Evolutionary conservation across 257 asterid genomes (phyloP), one percentile per base, ranked within the genome.

Genomic region (Anisodus acutangulus): DNA sequence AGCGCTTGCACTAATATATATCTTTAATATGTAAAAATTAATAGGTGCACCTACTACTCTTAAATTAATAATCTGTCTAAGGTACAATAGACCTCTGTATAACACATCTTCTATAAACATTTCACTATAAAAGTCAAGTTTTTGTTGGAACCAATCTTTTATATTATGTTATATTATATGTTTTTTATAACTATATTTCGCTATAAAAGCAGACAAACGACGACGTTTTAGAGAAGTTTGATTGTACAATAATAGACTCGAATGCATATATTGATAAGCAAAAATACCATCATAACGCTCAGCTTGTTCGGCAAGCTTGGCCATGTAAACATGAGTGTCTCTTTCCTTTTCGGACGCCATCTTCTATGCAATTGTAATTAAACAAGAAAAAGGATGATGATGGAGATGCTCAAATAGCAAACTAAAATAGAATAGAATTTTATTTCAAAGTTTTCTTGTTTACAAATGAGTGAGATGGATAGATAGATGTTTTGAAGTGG

Each of bases 281-380:
- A 31, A 31, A 31, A 31, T 31, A 94, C 98, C 98, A 43, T 94
- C 98, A 22, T 94, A 94, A 54, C 97, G 97, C 87, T 94, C 97
- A 66, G 98, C 98, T 86, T 93, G 98, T 85, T 94, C 98, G 0
- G 98, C 87, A 4, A 94, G 94, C 93, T 93, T 94, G 55, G 98
- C 98, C 92, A 83, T 86, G 94, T 93, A 94, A 64, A 92, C 98
- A 72, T 92, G 97, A 83, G 90, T 90, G 80, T 93, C 97, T 84
- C 97, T 89, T 86, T 92, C 97, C 87, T 90, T 92, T 69, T 91
- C 97, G 64, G 88, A 89, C 86, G 96, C 88, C 97, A 94, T 93
- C 85, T 71, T 53, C 47, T 51, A 76, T 76, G n/a, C 7, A 49
- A 76, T 41, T 68, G 53, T 68, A 39, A n/a, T 3, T 3, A 76